phyloP scores from a whole-genome alignment of 345 rosid species.

The Eucalyptus urophylla region DNA sequence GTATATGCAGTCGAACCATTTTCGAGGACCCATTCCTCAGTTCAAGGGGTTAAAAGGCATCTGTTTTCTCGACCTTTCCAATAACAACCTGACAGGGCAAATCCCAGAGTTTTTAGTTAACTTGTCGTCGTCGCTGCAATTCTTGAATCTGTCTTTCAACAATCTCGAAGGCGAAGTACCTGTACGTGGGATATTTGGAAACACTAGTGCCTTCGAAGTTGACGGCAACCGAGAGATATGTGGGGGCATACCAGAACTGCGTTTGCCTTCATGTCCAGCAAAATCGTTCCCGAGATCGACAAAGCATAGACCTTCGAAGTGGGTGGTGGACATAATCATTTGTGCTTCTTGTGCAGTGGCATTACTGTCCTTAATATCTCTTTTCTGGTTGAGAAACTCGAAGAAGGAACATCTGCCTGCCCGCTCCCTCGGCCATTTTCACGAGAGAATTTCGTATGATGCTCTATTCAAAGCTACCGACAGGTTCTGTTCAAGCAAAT shows the following conservation, averaged over 20 bases:
- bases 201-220: too few species aligned
- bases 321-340: neutral
- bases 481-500: neutral
- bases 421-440: neutral
- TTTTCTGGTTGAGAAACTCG: neutral
- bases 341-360: neutral
- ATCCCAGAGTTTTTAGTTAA: too few species aligned
- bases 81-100: too few species aligned
- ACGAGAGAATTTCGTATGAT: neutral
- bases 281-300: neutral
- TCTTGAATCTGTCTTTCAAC: too few species aligned
- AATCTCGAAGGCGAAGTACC: too few species aligned
- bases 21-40: conserved; percentile 1
- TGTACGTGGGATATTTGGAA: too few species aligned
- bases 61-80: neutral
- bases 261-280: neutral
- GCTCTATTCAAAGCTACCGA: conserved; percentile 2
- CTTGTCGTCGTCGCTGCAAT: too few species aligned
- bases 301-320: neutral
- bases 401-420: neutral
- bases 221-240: neutral
- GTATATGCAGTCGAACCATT: neutral
- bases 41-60: neutral
- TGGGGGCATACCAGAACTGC: neutral
- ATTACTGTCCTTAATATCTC: neutral